Conservation (phyloP, 2,329 filamentous ascomycete species). For the Calonectria pteridis region DNA sequence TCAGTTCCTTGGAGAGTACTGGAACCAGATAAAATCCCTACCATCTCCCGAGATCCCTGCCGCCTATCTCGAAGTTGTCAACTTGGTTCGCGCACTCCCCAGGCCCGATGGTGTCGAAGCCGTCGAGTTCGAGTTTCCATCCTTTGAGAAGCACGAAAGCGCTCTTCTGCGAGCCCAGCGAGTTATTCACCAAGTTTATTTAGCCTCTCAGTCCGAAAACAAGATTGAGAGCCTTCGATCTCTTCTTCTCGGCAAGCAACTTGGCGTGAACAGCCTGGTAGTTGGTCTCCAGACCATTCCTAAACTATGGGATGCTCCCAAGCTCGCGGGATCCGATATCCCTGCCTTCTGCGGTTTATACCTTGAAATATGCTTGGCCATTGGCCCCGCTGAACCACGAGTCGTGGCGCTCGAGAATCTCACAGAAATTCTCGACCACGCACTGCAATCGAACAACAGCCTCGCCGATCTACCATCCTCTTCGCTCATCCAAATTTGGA, state of each 20-base stretch:
- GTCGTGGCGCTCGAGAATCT: constrained; percentile 62
- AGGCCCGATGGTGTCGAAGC: constrained; percentile 33
- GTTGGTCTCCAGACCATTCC: constrained; percentile 51
- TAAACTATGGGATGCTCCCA: constrained; percentile 46
- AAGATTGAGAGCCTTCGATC: constrained; percentile 40
- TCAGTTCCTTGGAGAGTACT: constrained; percentile 45
- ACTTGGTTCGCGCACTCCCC: constrained; percentile 53
- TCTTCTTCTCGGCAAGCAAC: constrained; percentile 46
- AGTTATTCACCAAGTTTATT: constrained; percentile 53
- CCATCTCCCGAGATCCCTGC: constrained; percentile 58
- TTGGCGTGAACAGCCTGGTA: constrained; percentile 52
- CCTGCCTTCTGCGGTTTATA: constrained; percentile 58
- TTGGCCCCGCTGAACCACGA: constrained; percentile 59
- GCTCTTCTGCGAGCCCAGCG: constrained; percentile 57
- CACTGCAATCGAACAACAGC: constrained; percentile 47
- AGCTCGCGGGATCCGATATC: constrained; percentile 41
- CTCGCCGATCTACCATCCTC: constrained; percentile 48
- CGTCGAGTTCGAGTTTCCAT: constrained; percentile 35
- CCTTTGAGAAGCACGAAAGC: constrained; percentile 37
- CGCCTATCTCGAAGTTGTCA: constrained; percentile 61
- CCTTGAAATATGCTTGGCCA: constrained; percentile 53
- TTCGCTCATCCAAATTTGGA: constrained; percentile 57
- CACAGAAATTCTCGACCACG: constrained; percentile 57
- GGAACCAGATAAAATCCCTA: constrained; percentile 38
- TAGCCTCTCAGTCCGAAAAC: constrained; percentile 40